Conservation (phyloP, 2,329 filamentous ascomycete species). For the Lasiodiplodia sp. region DNA sequence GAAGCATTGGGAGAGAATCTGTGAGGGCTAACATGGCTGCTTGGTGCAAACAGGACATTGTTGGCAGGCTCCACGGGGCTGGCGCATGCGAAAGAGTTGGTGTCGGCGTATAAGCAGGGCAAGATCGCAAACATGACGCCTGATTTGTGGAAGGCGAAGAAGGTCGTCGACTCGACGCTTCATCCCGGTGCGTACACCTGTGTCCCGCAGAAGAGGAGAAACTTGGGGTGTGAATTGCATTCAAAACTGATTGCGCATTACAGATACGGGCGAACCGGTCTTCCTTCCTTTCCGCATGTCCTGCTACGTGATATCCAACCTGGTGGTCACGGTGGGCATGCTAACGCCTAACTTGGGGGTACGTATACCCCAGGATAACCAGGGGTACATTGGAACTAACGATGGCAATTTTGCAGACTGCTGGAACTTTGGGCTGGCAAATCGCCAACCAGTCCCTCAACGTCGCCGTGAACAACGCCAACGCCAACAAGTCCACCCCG, state of each 20-base stretch:
- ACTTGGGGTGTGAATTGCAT: slow-evolving; percentile 2
- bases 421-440: slow-evolving; percentile 92
- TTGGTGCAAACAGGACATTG: slow-evolving; percentile 71
- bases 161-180: slow-evolving; percentile 93
- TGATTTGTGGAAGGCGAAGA: slow-evolving; percentile 94
- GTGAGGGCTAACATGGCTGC: slow-evolving; percentile 2
- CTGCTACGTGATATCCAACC: slow-evolving; percentile 88
- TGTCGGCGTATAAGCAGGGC: slow-evolving; percentile 87
- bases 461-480: slow-evolving; percentile 96
- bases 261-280: slow-evolving; percentile 91
- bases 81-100: slow-evolving; percentile 82
- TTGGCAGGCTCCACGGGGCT: slow-evolving; percentile 80
- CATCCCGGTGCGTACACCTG: slow-evolving; percentile 74
- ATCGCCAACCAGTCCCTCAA: slow-evolving; percentile 97
- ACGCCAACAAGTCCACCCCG: slow-evolving; percentile 96
- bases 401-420: slow-evolving; percentile 61
- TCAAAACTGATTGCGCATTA: slow-evolving; percentile 33
- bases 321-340: slow-evolving; percentile 96
- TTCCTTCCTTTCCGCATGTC: slow-evolving; percentile 98
- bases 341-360: slow-evolving; percentile 85
- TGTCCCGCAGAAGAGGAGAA: neutral
- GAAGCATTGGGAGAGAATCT: neutral
- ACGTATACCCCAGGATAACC: slow-evolving; percentile 39
- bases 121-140: slow-evolving; percentile 81
- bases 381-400: neutral